Evolutionary conservation across 192 early-diverging fungal species (phyloP), one percentile per base, ranked within the genome.

Genomic region (Haplosporangium gracile): DNA sequence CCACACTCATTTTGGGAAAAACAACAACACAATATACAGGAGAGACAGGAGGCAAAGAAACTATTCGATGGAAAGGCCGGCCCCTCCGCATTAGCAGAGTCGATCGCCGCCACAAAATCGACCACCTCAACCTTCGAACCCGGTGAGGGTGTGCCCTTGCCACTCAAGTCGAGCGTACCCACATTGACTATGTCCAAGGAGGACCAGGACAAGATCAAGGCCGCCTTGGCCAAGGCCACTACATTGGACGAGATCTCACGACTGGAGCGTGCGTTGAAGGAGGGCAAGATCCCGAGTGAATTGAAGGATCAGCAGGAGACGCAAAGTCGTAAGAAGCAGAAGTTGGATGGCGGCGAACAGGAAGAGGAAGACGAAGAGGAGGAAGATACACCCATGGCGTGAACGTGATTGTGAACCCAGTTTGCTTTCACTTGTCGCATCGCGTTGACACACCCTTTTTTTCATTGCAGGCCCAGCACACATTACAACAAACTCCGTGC

Each of bases 41-140:
- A 99, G 90, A 92, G 97, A 51, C 79, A 89, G 1, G 95, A 97
- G 83, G 97, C 98, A 16, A 90, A 89, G n/a, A 74, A 88, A 55
- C 83, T 98, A 53, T 99, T 99, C 89, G 92, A 91, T 36, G 91
- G 92, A 16, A 79, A 86, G 29, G 85, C 93, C 53, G 97, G 95
- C 42, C 88, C 88, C 38, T 92, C 96, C 13, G 91, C 93, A 40
- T 53, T 95, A 77, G 93, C 93, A 32, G 91, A 92, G 53, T 90
- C 90, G 3, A 93, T 95, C n/a, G 82, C 93, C 70, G 93, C 94
- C 36, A 92, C 90, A 22, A 92, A 93, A 63, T 89, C 93, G 42
- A 20, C 49, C 49, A 51, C 49, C 10, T 96, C 95, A 42, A 96
- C 96, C 11, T 97, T 99, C 90, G 97, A 96, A 70, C 95, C 95